A percentile compares a stretch with the other conserved stretches of the same genome.
Evolutionary conservation across 2,329 filamentous ascomycete genomes (phyloP).

Genomic region (Phialemoniopsis sp.): DNA sequence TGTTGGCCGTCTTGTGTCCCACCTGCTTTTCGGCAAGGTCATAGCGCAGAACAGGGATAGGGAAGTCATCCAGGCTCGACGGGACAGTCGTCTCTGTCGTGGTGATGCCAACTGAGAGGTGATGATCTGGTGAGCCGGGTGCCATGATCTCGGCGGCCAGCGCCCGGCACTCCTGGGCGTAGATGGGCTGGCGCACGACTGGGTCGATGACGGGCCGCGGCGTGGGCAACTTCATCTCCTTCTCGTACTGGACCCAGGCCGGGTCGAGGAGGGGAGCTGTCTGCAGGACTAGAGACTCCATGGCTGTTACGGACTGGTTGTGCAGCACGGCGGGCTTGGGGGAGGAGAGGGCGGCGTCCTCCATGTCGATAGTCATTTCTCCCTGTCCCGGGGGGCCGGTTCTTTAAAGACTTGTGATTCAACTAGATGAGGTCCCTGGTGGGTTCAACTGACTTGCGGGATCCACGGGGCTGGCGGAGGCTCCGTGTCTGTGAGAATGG

Average conservation of each 20-base stretch:
- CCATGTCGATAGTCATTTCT: no score
- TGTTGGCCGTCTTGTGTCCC: slow-evolving; percentile 7
- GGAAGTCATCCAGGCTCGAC: slow-evolving; percentile 23
- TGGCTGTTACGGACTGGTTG: background rate
- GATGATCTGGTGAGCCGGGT: slow-evolving; percentile 26
- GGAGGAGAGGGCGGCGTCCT: no score
- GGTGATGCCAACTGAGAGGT: slow-evolving; percentile 27
- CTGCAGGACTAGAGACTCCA: slow-evolving; percentile 19
- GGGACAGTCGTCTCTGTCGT: slow-evolving; percentile 19
- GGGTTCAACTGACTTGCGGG: no score
- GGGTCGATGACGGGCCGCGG: slow-evolving; percentile 18
- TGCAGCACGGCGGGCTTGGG: no score
- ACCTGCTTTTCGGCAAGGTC: slow-evolving; percentile 5
- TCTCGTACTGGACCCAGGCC: slow-evolving; percentile 34
- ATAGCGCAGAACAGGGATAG: slow-evolving; percentile 32
- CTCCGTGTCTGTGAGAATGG: no score
- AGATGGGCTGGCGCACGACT: slow-evolving; percentile 30
- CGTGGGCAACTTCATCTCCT: slow-evolving; percentile 17
- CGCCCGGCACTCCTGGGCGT: slow-evolving; percentile 33
- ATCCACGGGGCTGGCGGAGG: no score
- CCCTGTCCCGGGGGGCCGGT: no score
- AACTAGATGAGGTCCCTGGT: no score
- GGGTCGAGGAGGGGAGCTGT: slow-evolving; percentile 31
- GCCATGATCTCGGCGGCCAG: slow-evolving; percentile 28
- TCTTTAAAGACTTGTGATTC: no score